Conservation (phyloP, 371 early-diverging fungal species). For the Mortierella polycephala region DNA sequence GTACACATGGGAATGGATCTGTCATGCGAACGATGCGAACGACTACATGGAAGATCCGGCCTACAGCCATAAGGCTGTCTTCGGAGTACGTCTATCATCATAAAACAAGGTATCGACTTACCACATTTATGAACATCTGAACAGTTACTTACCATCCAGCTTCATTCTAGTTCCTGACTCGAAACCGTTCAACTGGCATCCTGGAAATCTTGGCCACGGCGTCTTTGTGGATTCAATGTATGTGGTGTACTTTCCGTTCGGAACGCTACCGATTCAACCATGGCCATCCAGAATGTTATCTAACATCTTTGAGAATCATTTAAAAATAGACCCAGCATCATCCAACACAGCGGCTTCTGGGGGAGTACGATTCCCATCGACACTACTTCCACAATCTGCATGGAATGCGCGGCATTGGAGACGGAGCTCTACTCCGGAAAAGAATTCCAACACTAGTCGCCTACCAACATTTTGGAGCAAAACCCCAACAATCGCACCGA, state of each 20-base stretch:
- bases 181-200: constrained; percentile 12
- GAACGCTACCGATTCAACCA: background rate
- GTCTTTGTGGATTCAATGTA: constrained; percentile 36
- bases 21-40: background rate
- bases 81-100: constrained; percentile 18
- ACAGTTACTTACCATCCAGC: background rate
- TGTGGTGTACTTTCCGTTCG: background rate
- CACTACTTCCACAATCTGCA: constrained; percentile 11
- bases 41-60: background rate
- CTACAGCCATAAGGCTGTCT: constrained; percentile 42
- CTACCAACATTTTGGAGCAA: constrained; percentile 38
- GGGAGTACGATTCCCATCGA: constrained; percentile 19
- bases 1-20: constrained; percentile 34
- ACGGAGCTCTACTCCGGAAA: constrained; percentile 31
- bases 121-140: background rate
- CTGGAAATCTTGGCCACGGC: constrained; percentile 33
- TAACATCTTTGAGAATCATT: background rate
- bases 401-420: constrained; percentile 43
- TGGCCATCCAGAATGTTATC: too few species aligned
- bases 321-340: background rate
- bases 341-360: background rate
- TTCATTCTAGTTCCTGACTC: constrained; percentile 26
- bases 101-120: background rate
- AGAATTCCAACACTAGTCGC: constrained; percentile 15
- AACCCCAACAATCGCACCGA: constrained; percentile 14